phyloP scores from a whole-genome alignment of 345 rosid genomes.

The Salix dunnii region DNA sequence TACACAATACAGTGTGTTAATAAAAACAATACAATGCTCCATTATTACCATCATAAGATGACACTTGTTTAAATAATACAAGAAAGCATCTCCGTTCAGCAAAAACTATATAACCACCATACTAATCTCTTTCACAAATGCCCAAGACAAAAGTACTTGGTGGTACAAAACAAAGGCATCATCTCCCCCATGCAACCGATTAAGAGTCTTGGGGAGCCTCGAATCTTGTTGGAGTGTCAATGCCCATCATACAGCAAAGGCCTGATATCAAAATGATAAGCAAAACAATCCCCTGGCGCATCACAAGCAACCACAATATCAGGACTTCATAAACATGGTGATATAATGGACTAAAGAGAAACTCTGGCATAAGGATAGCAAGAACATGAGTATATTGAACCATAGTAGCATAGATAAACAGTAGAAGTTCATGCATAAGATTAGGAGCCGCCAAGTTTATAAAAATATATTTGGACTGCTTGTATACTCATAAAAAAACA shows the following conservation, averaged over 20 bases:
- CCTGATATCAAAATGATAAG: constrained; percentile 85
- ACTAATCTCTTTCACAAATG: constrained; percentile 21
- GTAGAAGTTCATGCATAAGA: background rate
- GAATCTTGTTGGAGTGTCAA: constrained; percentile 88
- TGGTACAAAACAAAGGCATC: constrained; percentile 7
- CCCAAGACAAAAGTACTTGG: constrained; percentile 8
- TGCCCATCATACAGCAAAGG: constrained; percentile 97
- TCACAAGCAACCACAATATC: constrained; percentile 19
- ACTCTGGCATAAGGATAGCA: background rate
- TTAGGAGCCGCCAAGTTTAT: background rate
- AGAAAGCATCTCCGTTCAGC: constrained; percentile 7
- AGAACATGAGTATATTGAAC: background rate
- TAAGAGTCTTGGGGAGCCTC: constrained; percentile 92
- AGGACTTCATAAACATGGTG: constrained; percentile 12
- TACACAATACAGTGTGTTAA: background rate
- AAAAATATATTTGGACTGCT: background rate
- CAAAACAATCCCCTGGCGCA: constrained; percentile 75
- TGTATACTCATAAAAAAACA: background rate
- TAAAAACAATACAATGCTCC: background rate
- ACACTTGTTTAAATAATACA: constrained; percentile 16
- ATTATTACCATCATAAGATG: constrained; percentile 17
- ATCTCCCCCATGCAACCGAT: constrained; percentile 10
- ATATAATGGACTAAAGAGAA: background rate
- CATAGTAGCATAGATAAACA: background rate
- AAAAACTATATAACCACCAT: constrained; percentile 25